Conservation (phyloP, 78 protist genomes). For the Trichosphaerium sp. region DNA sequence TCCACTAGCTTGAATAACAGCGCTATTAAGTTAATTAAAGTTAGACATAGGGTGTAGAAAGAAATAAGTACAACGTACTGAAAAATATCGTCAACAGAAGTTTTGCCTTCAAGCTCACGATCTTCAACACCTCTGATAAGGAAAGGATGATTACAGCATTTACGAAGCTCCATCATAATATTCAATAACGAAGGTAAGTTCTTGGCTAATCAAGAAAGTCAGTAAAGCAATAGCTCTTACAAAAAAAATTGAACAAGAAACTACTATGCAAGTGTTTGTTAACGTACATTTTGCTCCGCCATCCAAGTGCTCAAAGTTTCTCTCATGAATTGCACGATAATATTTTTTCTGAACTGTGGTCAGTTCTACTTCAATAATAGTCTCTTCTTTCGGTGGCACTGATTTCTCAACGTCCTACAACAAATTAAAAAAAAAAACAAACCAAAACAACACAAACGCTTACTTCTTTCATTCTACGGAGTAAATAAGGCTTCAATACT, state of each 20-base stretch:
- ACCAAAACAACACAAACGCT: no score
- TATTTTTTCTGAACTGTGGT: conserved; percentile 77
- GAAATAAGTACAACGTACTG: neutral
- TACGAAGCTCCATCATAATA: conserved; percentile 91
- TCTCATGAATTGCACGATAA: conserved; percentile 85
- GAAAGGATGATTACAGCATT: conserved; percentile 90
- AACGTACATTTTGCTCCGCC: conserved; percentile 2
- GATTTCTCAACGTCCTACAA: conserved; percentile 76
- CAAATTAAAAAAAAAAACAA: no score
- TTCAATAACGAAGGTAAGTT: conserved; percentile 62
- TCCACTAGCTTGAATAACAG: conserved; percentile 69
- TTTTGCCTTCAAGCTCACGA: neutral
- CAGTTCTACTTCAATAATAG: conserved; percentile 67
- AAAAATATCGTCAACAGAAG: neutral
- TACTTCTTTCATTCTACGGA: conserved; percentile 81
- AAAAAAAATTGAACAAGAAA: neutral
- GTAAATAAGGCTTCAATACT: conserved; percentile 23
- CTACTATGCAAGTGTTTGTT: neutral
- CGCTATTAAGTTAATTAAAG: no score
- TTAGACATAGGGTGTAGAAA: neutral
- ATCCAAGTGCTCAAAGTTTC: conserved; percentile 51
- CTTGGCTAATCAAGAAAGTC: neutral
- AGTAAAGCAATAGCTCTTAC: neutral
- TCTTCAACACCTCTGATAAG: conserved; percentile 60
- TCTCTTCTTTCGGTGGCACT: conserved; percentile 78